phyloP scores from a whole-genome alignment of 805 yeast genomes.

The Cyberlindnera bimundalis region DNA sequence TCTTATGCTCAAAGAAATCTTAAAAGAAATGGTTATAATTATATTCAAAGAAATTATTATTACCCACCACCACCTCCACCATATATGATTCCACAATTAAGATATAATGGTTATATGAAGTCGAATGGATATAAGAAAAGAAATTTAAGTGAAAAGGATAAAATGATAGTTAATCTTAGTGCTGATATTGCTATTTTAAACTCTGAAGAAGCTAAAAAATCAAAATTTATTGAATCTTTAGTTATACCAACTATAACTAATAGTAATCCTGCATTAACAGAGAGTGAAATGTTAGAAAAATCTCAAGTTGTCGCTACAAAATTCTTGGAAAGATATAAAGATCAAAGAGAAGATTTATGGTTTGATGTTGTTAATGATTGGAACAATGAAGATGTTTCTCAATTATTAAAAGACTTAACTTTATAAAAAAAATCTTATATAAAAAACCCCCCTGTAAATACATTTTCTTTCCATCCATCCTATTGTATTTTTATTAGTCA shows the following conservation, averaged over 20 bases:
- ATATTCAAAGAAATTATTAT: slow-evolving; percentile 1
- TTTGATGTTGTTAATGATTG: slow-evolving; percentile 19
- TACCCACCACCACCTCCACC: slow-evolving; percentile 5
- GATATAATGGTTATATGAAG: slow-evolving; percentile 5
- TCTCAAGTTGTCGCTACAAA: slow-evolving; percentile 4
- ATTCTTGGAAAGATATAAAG: slow-evolving; percentile 8
- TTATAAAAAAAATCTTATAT: no score
- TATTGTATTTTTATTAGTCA: no score
- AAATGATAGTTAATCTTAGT: slow-evolving; percentile 8
- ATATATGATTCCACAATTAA: no score
- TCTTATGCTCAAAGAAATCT: slow-evolving; percentile 74
- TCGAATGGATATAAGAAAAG: slow-evolving; percentile 1
- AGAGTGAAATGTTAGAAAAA: slow-evolving; percentile 8
- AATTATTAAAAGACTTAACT: no score
- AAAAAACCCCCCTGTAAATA: no score
- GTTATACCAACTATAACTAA: slow-evolving; percentile 10
- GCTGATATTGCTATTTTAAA: slow-evolving; percentile 9
- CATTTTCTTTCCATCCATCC: no score
- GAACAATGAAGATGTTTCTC: slow-evolving; percentile 9
- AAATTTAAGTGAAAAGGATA: slow-evolving; percentile 5
- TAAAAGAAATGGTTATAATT: no score
- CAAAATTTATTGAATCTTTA: slow-evolving; percentile 6
- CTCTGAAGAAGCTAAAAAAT: slow-evolving; percentile 9
- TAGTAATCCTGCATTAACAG: slow-evolving; percentile 7
- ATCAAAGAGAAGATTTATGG: slow-evolving; percentile 12